Evolutionary conservation across 2,329 filamentous ascomycete species (phyloP).

Genomic region (Diplodia mutila): DNA sequence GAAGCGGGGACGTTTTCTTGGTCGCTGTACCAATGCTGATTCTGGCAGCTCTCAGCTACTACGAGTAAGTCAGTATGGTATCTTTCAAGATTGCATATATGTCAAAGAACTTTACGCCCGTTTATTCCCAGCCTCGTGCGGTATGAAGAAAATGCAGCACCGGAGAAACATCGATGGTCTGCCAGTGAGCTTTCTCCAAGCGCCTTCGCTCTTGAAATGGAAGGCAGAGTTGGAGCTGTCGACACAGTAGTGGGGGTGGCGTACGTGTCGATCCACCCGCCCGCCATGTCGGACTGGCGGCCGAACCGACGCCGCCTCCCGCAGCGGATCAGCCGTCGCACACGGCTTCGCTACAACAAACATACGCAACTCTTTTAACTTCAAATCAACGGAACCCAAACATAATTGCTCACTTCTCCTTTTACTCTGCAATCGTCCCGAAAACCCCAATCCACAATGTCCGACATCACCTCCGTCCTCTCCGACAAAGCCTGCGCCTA

Average conservation of each 20-base stretch:
- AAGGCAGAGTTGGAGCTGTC: not conserved
- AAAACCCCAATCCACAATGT: not conserved
- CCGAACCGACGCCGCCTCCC: not conserved
- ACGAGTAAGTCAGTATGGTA: too few relatives aligned
- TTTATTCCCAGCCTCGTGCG: too few relatives aligned
- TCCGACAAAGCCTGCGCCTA: constrained; percentile 19
- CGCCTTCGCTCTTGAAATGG: not conserved
- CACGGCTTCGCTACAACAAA: not conserved
- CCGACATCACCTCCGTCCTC: constrained; percentile 9
- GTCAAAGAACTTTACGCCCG: too few relatives aligned
- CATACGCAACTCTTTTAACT: not conserved
- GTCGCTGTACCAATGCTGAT: too few relatives aligned
- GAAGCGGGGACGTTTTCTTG: too few relatives aligned
- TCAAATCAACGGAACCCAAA: not conserved
- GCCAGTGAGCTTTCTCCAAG: not conserved
- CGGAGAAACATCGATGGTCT: too few relatives aligned
- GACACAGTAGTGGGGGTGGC: constrained; percentile 7
- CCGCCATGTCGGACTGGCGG: constrained; percentile 7
- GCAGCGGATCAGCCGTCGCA: constrained; percentile 6
- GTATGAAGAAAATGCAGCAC: too few relatives aligned
- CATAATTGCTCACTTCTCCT: not conserved
- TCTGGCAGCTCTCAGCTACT: too few relatives aligned
- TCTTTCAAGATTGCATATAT: too few relatives aligned
- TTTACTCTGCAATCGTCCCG: too few relatives aligned
- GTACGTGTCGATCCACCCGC: not conserved